Conservation (phyloP, 106 monocot genomes). For the Dendrobium catenatum region DNA sequence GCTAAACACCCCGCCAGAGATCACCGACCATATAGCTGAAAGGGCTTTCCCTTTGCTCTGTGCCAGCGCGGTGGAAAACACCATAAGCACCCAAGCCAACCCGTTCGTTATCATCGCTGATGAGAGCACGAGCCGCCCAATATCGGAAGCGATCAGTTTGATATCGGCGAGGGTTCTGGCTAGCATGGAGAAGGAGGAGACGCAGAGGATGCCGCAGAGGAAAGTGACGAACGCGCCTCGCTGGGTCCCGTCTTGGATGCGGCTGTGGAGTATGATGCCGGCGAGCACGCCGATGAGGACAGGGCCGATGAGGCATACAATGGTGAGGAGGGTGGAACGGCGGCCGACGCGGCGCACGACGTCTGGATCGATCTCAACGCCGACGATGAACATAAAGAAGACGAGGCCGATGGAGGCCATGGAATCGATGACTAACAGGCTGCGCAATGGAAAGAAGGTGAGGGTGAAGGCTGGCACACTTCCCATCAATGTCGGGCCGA, state of each 20-base stretch:
- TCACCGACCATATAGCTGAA: conserved; percentile 14
- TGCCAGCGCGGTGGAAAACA: conserved; percentile 25
- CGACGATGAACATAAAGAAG: conserved; percentile 21
- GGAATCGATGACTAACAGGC: conserved; percentile 15
- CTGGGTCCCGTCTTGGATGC: background rate
- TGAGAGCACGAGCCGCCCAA: conserved; percentile 23
- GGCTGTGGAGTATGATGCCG: conserved; percentile 16
- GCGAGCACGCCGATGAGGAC: conserved; percentile 15
- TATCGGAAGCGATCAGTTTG: conserved; percentile 16
- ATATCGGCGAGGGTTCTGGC: conserved; percentile 22
- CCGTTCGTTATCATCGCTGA: conserved; percentile 28
- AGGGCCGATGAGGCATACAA: conserved; percentile 18
- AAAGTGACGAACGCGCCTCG: conserved; percentile 9
- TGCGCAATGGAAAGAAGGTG: conserved; percentile 7
- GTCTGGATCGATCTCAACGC: conserved; percentile 15
- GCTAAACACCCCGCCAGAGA: conserved; percentile 25
- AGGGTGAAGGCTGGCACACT: background rate
- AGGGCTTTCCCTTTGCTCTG: conserved; percentile 3
- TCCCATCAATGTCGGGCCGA: conserved; percentile 13
- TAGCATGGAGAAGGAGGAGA: conserved; percentile 28
- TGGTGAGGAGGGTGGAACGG: conserved; percentile 1
- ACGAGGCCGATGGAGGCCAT: conserved; percentile 20
- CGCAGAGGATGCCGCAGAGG: conserved; percentile 19
- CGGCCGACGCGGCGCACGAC: background rate
- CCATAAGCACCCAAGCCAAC: conserved; percentile 35